Base-by-base conservation (phyloP, 805 yeast species). In the Myxozyma monticola region DNA sequence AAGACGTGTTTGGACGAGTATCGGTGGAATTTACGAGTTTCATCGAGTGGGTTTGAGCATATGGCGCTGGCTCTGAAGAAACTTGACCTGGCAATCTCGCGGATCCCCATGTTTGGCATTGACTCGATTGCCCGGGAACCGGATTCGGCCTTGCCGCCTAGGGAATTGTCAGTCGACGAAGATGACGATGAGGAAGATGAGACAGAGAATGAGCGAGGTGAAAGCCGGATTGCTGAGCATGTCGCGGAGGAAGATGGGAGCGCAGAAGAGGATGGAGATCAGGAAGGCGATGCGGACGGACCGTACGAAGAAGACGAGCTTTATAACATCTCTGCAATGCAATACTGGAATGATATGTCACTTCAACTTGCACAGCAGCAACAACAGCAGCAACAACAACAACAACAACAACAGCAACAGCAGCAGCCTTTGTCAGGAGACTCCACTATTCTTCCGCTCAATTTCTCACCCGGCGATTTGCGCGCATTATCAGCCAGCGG, bases 41-140 rank as follows among this genome's bases (percentile, higher is more conserved):
- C 87, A 37, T 78, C 93, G 3, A 82, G 83, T 56, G 84, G 87
- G 26, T 88, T 87, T 63, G 85, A 79, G 26, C 90, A 86, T 54
- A 88, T 88, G 29, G 78, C 80, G n/a, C 78, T 77, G 46, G 95
- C 96, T 0, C 68, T 89, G 37, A 73, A 74, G 43, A 78, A 82
- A 61, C 77, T 90, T 49, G 91, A 88, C 60, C 75, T 84, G 57
- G 77, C 90, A 2, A 69, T 88, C 45, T 75, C 76, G 21, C 87
- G 87, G 50, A 81, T 90, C 17, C 96, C 96, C n/a, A 31, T 35
- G 35, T 47, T 48, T 37, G 54, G 36, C 28, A 49, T 46, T n/a
- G 51, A 42, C 17, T 20, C 24, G 29, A 29, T 3, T n/a, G 14
- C 25, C 7, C 34, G 15, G 14, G 9, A 26, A 21, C 28, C 15